These are phyloP conservation scores for Monosporozyma servazzii DNA, from an alignment of 805 yeast species.

Conservation along the genomic window DNA sequence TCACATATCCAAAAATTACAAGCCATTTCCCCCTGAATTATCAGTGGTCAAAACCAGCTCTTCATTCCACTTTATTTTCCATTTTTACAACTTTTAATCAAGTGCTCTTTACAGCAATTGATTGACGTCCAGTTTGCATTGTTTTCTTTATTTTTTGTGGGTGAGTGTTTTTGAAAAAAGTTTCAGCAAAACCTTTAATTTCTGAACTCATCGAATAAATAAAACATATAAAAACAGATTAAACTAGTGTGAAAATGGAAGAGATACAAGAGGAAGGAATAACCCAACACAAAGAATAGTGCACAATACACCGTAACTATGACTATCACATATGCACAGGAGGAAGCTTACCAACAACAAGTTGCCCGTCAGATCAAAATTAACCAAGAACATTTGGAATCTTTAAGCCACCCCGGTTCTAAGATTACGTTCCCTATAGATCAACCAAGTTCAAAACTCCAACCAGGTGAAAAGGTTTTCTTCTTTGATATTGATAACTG, in stretches of 20 bases:
- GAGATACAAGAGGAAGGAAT: background rate
- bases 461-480: conserved; percentile 36
- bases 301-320: background rate
- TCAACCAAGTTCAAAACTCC: conserved; percentile 18
- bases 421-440: conserved; percentile 26
- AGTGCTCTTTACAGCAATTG: too few species aligned
- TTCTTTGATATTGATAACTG: conserved; percentile 94
- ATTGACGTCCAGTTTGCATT: too few species aligned
- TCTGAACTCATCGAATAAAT: background rate
- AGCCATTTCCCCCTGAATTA: background rate
- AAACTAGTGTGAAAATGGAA: background rate
- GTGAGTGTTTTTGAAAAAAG: background rate
- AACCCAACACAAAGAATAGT: background rate
- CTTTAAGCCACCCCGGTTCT: conserved; percentile 30
- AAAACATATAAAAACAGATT: too few species aligned
- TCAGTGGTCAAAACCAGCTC: background rate
- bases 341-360: conserved; percentile 10
- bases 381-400: conserved; percentile 28
- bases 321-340: conserved; percentile 6
- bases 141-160: background rate
- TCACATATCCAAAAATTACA: background rate
- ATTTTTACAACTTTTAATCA: too few species aligned
- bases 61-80: background rate
- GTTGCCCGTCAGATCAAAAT: conserved; percentile 20
- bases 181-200: background rate